These are phyloP conservation scores for Aaosphaeria arxii DNA, from an alignment of 2,329 filamentous ascomycete genomes.

Conservation along the genomic window DNA sequence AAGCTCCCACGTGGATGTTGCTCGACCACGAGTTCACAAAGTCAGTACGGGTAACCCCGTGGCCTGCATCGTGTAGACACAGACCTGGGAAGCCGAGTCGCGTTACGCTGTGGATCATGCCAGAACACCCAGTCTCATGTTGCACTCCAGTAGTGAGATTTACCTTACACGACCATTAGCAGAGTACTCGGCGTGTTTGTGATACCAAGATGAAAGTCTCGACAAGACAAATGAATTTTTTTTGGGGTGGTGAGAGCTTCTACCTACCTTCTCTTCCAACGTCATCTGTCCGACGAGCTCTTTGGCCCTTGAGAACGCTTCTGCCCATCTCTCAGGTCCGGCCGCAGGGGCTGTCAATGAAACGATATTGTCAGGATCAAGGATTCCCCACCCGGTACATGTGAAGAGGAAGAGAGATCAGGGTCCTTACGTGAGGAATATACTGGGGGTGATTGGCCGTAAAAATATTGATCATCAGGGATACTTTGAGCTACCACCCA, in stretches of 20 bases:
- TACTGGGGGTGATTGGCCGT: conserved; percentile 4
- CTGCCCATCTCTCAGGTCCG: conserved; percentile 19
- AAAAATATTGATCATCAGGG: background rate
- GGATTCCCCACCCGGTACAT: too few species aligned
- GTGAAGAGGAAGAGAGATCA: background rate
- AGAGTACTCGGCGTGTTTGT: too few species aligned
- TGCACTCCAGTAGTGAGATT: conserved; percentile 27
- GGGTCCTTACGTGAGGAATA: conserved; percentile 5
- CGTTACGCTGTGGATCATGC: conserved; percentile 35
- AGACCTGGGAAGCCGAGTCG: conserved; percentile 39
- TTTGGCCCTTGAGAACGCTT: conserved; percentile 27
- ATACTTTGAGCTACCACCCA: too few species aligned
- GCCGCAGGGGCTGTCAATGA: background rate
- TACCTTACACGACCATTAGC: too few species aligned
- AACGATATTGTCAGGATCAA: too few species aligned
- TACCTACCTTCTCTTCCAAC: conserved; percentile 31
- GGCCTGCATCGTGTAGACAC: conserved; percentile 40
- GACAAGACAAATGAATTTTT: too few species aligned
- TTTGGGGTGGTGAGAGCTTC: too few species aligned
- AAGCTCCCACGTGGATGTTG: conserved; percentile 35
- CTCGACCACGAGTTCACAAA: conserved; percentile 40
- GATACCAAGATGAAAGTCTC: too few species aligned
- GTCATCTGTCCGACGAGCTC: conserved; percentile 29
- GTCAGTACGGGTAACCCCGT: conserved; percentile 31
- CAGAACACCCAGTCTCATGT: conserved; percentile 20